Evolutionary conservation across 768 basidiomycete species (phyloP).

Genomic region (Termitomyces sp.): DNA sequence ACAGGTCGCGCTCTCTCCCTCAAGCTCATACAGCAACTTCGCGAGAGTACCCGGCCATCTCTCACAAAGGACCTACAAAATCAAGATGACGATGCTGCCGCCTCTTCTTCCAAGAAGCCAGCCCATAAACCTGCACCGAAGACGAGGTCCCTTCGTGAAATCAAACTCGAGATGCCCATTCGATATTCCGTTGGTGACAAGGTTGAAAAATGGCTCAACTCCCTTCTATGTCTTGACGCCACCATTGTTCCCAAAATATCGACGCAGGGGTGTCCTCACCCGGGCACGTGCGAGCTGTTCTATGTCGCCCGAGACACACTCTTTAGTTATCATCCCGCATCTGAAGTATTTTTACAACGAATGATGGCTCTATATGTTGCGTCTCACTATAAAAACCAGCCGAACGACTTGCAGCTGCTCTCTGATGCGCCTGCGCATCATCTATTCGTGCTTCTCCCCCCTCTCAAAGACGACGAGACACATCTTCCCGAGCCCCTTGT

Average conservation of each 20-base stretch:
- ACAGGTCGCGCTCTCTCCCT: conserved; percentile 98
- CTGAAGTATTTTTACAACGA: conserved; percentile 95
- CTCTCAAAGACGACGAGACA: conserved; percentile 86
- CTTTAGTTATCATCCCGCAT: conserved; percentile 96
- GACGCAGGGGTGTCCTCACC: conserved; percentile 86
- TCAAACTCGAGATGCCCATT: conserved; percentile 94
- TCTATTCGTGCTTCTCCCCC: conserved; percentile 92
- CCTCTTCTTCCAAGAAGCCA: conserved; percentile 51
- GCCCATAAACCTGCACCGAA: conserved; percentile 55
- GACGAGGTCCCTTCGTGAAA: conserved; percentile 80
- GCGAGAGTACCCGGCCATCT: conserved; percentile 84
- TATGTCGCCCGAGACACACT: conserved; percentile 94
- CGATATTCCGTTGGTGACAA: conserved; percentile 85
- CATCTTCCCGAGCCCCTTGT: conserved; percentile 93
- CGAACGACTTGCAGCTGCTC: conserved; percentile 97
- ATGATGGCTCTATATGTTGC: conserved; percentile 99
- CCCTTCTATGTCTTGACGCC: conserved; percentile 87
- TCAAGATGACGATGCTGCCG: conserved; percentile 32
- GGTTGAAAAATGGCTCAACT: conserved; percentile 94
- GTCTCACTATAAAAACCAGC: conserved; percentile 98
- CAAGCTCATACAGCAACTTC: conserved; percentile 95
- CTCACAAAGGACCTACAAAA: conserved; percentile 58
- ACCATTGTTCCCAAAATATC: conserved; percentile 47
- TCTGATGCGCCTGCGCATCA: conserved; percentile 97
- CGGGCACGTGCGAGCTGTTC: conserved; percentile 90